These are phyloP conservation scores for Candida maesae DNA, from an alignment of 805 yeast species.

Conservation along the genomic window DNA sequence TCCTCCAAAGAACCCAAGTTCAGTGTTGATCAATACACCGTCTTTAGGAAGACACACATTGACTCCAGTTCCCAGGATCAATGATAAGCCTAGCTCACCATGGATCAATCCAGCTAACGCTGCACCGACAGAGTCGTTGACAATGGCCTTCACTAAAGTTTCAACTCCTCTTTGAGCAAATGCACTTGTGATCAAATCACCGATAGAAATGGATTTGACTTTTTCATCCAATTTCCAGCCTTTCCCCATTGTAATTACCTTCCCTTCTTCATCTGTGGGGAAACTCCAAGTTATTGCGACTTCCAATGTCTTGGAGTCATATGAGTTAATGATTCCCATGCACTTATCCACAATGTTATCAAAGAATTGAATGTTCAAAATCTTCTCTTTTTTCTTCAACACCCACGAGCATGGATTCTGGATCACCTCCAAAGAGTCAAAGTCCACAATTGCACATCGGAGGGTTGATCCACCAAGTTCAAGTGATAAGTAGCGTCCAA, in stretches of 20 bases:
- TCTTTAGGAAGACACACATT: slow-evolving; percentile 44
- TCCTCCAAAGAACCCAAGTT: slow-evolving; percentile 52
- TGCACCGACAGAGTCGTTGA: slow-evolving; percentile 68
- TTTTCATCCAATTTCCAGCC: slow-evolving; percentile 48
- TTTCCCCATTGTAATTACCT: slow-evolving; percentile 54
- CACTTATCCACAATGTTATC: slow-evolving; percentile 32
- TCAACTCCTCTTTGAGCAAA: slow-evolving; percentile 27
- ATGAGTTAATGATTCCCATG: neutral
- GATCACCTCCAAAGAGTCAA: neutral
- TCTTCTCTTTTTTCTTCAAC: slow-evolving; percentile 29
- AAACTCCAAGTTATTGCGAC: slow-evolving; percentile 57
- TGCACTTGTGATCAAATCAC: slow-evolving; percentile 35
- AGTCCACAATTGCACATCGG: slow-evolving; percentile 31
- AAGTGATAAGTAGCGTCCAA: slow-evolving; percentile 29
- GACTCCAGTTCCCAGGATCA: slow-evolving; percentile 69
- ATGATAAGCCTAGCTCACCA: slow-evolving; percentile 36
- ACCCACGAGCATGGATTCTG: slow-evolving; percentile 13
- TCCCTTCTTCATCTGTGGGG: slow-evolving; percentile 41
- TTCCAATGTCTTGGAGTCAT: neutral
- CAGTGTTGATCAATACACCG: slow-evolving; percentile 42
- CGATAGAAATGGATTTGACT: slow-evolving; percentile 38
- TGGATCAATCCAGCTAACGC: slow-evolving; percentile 36
- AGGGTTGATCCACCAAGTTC: slow-evolving; percentile 59
- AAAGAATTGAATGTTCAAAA: slow-evolving; percentile 41
- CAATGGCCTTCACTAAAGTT: slow-evolving; percentile 40